Base-by-base conservation (phyloP, 805 yeast genomes). In the Candida multigemmis region DNA sequence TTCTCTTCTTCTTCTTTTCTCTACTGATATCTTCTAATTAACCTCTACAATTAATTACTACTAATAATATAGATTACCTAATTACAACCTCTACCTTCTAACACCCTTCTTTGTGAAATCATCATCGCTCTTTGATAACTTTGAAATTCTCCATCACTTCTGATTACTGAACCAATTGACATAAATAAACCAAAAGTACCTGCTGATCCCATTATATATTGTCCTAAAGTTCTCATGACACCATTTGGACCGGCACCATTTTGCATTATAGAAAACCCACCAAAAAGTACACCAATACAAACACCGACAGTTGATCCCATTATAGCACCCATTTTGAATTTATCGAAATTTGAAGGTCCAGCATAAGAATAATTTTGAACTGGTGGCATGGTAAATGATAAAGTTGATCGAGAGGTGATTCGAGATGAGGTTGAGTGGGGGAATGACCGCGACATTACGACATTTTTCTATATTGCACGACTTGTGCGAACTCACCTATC, bases 211-310 rank as follows among this genome's bases (percentile, higher is more conserved):
- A 81, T 78, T 57, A 91, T 87, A 58, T 87, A 91, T 60, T 89
- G 95, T 31, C 98, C 97, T 48, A 91, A 63, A 2, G 96, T 89
- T 61, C 95, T 78, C 77, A 91, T 82, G 31, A 84, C 84, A 31
- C 99, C 99, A 48, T 84, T 82, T 25, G 99, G 98, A 9, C 95
- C 96, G n/a, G 98, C 91, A 12, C 99, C 99, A 40, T 81, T 77
- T 31, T 86, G 87, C 38, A 85, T 54, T 41, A 93, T 80, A 32
- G 96, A 79, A 47, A 83, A 76, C 14, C 96, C 94, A 27, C 97
- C 98, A 53, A 89, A 91, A 39, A 93, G 62, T 25, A 89, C 79
- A 36, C 98, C 98, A 21, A 89, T 85, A 46, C 93, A 91, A 7
- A 86, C 91, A 38, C 98, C 98, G 19, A 79, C 87, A 19, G 85